Conservation (phyloP, 768 basidiomycete species). For the Leccinum broughii region DNA sequence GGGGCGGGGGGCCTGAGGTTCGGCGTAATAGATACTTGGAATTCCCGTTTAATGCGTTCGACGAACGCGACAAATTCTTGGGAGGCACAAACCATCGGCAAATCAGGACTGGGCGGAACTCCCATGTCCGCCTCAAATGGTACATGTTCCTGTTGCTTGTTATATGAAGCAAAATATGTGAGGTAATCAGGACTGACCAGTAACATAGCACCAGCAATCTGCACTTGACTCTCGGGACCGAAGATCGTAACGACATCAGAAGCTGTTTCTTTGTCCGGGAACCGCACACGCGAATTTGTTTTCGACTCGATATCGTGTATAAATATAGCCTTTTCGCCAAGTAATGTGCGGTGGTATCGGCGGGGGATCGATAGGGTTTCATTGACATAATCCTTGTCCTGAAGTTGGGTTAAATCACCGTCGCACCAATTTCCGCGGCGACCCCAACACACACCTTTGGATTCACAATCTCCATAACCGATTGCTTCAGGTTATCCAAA, state of each 20-base stretch:
- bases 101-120: constrained; percentile 79
- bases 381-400: constrained; percentile 97
- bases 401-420: constrained; percentile 3
- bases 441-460: constrained; percentile 67
- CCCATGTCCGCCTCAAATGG: constrained; percentile 96
- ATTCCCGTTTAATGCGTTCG: constrained; percentile 90
- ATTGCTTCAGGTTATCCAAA: constrained; percentile 91
- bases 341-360: constrained; percentile 89
- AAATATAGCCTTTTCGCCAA: constrained; percentile 96
- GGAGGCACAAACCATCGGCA: constrained; percentile 71
- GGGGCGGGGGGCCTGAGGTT: constrained; percentile 58
- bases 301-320: constrained; percentile 96
- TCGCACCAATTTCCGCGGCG: background rate
- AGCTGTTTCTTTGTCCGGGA: constrained; percentile 93
- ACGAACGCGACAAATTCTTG: constrained; percentile 85
- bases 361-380: constrained; percentile 93
- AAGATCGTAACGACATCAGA: constrained; percentile 95
- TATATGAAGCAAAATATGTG: background rate
- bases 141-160: constrained; percentile 77
- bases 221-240: constrained; percentile 95
- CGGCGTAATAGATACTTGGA: constrained; percentile 87
- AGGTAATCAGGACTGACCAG: constrained; percentile 52
- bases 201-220: constrained; percentile 95
- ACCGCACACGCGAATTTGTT: constrained; percentile 89
- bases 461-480: constrained; percentile 96